phyloP scores from a whole-genome alignment of 352 stramenopile species.

The Pythium vanterpoolii region DNA sequence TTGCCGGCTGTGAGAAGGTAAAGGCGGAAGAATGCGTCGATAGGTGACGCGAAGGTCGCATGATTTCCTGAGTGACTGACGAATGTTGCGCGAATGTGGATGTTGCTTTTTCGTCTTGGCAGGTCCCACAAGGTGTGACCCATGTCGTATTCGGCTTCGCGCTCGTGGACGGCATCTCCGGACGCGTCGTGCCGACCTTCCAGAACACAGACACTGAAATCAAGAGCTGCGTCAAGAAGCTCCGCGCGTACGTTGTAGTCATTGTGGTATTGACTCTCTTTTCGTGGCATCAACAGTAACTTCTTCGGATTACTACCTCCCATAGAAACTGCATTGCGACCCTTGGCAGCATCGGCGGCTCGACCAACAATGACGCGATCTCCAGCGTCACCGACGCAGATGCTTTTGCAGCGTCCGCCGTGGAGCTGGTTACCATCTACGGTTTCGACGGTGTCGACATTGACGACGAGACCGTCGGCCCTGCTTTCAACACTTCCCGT shows the following conservation, averaged over 20 bases:
- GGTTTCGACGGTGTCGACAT: slow-evolving; percentile 71
- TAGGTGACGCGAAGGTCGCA: background rate
- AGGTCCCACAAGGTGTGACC: slow-evolving; percentile 56
- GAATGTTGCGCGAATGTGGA: slow-evolving; percentile 13
- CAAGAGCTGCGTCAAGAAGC: slow-evolving; percentile 45
- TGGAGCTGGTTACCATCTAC: slow-evolving; percentile 53
- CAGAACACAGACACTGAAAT: slow-evolving; percentile 59
- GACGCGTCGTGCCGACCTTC: slow-evolving; percentile 48
- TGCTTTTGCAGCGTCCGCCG: slow-evolving; percentile 48
- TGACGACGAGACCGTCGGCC: slow-evolving; percentile 70
- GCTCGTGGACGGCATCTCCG: slow-evolving; percentile 38
- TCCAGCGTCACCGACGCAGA: slow-evolving; percentile 36
- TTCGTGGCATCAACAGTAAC: background rate
- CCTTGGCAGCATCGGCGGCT: slow-evolving; percentile 63
- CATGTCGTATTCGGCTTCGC: slow-evolving; percentile 76
- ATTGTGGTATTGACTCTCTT: background rate
- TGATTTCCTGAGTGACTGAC: background rate
- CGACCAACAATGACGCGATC: slow-evolving; percentile 70
- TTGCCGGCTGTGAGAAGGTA: slow-evolving; percentile 68
- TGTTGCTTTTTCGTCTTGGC: background rate
- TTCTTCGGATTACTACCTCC: background rate
- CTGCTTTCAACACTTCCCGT: slow-evolving; percentile 46
- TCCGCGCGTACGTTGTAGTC: slow-evolving; percentile 30
- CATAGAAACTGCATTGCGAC: slow-evolving; percentile 54
- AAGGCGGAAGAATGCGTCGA: background rate